These are phyloP conservation scores for Mycena amicta DNA, from an alignment of 768 basidiomycete genomes.

Conservation along the genomic window DNA sequence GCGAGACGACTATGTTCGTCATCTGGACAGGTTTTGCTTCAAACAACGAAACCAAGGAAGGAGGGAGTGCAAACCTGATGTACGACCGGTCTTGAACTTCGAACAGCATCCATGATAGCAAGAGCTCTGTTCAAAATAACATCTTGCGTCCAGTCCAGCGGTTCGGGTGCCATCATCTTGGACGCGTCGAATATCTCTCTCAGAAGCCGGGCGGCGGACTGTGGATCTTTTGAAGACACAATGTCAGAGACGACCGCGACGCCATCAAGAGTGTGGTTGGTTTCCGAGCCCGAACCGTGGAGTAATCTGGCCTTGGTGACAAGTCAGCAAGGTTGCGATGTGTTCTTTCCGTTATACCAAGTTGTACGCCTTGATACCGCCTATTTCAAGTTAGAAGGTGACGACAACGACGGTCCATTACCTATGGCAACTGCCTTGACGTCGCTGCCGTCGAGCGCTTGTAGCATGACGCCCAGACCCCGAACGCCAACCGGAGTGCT, in stretches of 20 bases:
- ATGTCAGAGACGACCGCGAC: slow-evolving; percentile 91
- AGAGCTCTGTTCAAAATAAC: slow-evolving; percentile 46
- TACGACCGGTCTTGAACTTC: slow-evolving; percentile 65
- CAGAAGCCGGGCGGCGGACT: slow-evolving; percentile 44
- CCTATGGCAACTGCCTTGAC: slow-evolving; percentile 87
- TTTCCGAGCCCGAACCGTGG: slow-evolving; percentile 65
- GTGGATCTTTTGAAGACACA: slow-evolving; percentile 62
- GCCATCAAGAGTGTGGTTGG: slow-evolving; percentile 68
- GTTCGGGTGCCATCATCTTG: slow-evolving; percentile 2
- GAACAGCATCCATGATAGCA: slow-evolving; percentile 53
- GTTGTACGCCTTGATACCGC: slow-evolving; percentile 84
- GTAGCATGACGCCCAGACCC: slow-evolving; percentile 68
- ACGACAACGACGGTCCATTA: slow-evolving; percentile 35
- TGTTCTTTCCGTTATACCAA: slow-evolving; percentile 51
- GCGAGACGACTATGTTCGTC: slow-evolving; percentile 86
- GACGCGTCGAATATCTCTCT: slow-evolving; percentile 24
- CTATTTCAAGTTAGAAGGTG: slow-evolving; percentile 39
- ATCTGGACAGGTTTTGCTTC: slow-evolving; percentile 54
- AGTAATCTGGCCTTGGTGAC: slow-evolving; percentile 34
- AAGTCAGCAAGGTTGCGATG: not conserved
- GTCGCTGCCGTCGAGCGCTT: slow-evolving; percentile 60
- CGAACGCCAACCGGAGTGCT: slow-evolving; percentile 70
- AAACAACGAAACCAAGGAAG: not conserved
- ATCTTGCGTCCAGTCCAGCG: slow-evolving; percentile 29
- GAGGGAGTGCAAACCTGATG: slow-evolving; percentile 59